These are phyloP conservation scores for Gentiana straminea DNA, from an alignment of 257 asterid species.

Conservation along the genomic window DNA sequence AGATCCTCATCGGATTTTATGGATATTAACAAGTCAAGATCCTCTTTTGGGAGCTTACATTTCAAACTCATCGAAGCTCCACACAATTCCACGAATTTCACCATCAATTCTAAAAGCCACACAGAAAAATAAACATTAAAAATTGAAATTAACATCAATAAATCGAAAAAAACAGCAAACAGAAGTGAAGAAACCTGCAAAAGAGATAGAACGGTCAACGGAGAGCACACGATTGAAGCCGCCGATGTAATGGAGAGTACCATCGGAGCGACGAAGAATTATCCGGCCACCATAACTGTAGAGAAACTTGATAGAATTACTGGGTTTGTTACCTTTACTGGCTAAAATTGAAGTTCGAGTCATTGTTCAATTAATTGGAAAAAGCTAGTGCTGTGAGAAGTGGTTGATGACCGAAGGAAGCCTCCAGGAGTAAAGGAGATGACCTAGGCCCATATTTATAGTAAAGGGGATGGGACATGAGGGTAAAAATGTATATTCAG, in stretches of 20 bases:
- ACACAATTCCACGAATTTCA: slow-evolving; percentile 65
- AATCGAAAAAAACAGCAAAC: too few relatives aligned
- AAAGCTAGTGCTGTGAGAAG: too few relatives aligned
- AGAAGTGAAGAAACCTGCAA: slow-evolving; percentile 16
- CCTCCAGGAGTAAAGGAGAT: too few relatives aligned
- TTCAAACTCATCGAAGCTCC: slow-evolving; percentile 53
- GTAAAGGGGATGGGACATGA: too few relatives aligned
- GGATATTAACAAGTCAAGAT: slow-evolving; percentile 62
- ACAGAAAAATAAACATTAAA: not conserved
- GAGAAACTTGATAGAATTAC: slow-evolving; percentile 44
- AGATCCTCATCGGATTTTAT: slow-evolving; percentile 69
- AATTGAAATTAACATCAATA: too few relatives aligned
- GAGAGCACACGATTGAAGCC: slow-evolving; percentile 72
- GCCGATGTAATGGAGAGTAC: slow-evolving; percentile 65
- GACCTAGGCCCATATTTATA: too few relatives aligned
- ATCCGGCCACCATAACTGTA: slow-evolving; percentile 79
- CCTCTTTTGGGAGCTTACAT: slow-evolving; percentile 70
- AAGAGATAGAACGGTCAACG: slow-evolving; percentile 28
- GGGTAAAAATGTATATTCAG: too few relatives aligned
- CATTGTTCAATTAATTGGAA: slow-evolving; percentile 14
- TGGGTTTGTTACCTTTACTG: slow-evolving; percentile 1
- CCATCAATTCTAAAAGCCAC: slow-evolving; percentile 40
- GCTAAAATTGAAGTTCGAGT: slow-evolving; percentile 18
- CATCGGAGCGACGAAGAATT: slow-evolving; percentile 58
- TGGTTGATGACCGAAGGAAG: too few relatives aligned